Percentiles rank a stretch among this genome's conserved stretches.
Evolutionary conservation across 2,329 filamentous ascomycete species (phyloP).

Genomic region (Talaromyces marneffei): DNA sequence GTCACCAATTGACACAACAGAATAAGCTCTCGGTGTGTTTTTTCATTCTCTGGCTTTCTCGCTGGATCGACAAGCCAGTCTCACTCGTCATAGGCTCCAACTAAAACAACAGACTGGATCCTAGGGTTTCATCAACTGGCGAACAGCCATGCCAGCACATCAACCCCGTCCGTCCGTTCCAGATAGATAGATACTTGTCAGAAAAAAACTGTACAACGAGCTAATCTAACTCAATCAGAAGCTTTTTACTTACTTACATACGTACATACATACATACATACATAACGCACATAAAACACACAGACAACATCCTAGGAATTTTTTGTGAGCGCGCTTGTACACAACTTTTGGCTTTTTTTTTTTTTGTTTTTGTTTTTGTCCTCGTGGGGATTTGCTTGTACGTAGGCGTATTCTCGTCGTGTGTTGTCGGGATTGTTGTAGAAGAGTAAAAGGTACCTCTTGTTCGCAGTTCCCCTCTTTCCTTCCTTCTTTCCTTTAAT

Average conservation of each 20-base stretch:
- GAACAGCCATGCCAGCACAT: conserved; percentile 85
- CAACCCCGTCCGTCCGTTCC: conserved; percentile 29
- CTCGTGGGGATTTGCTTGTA: neutral
- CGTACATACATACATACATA: neutral
- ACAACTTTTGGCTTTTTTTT: neutral
- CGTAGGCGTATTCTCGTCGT: too few relatives aligned
- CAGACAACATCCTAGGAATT: neutral
- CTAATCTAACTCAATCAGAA: neutral
- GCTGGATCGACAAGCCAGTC: neutral
- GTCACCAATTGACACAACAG: too few relatives aligned
- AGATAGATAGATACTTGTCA: conserved; percentile 2
- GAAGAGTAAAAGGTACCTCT: neutral
- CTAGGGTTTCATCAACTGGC: conserved; percentile 68
- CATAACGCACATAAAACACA: neutral
- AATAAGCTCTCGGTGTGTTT: conserved; percentile 2
- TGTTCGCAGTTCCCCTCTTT: neutral
- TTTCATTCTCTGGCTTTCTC: neutral
- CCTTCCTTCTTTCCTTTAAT: neutral
- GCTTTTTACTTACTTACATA: neutral
- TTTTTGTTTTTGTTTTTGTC: neutral
- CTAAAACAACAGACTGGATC: conserved; percentile 10
- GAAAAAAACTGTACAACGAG: conserved; percentile 5
- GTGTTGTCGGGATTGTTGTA: neutral
- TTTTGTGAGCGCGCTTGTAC: neutral
- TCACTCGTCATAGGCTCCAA: conserved; percentile 35